Evolutionary conservation across 257 asterid genomes (phyloP).

Genomic region (Osmanthus fragrans): DNA sequence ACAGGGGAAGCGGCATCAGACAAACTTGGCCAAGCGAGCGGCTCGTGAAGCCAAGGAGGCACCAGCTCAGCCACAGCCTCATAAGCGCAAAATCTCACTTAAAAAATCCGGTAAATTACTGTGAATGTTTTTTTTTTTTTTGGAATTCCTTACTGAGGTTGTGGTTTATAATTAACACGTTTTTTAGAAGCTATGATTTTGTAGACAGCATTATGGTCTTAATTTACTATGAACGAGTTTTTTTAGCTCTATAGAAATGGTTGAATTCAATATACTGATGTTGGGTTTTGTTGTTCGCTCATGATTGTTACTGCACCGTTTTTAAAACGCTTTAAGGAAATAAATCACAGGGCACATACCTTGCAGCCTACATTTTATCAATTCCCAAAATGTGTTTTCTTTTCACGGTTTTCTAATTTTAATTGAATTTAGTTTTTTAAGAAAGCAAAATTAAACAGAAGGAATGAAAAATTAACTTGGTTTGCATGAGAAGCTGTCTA

Average conservation of each 20-base stretch:
- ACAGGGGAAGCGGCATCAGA: conserved; percentile 98
- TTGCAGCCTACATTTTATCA: not conserved
- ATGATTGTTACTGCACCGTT: not conserved
- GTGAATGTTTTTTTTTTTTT: not conserved
- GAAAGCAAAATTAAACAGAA: not conserved
- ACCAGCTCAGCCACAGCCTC: conserved; percentile 98
- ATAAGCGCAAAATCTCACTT: conserved; percentile 79
- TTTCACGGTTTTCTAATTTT: not conserved
- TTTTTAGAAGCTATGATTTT: not conserved
- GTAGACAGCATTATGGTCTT: not conserved
- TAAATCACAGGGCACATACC: not conserved
- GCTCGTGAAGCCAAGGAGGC: conserved; percentile 98
- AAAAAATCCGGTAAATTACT: conserved; percentile 53
- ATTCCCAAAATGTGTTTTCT: not conserved
- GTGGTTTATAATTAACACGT: not conserved
- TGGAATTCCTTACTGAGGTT: not conserved
- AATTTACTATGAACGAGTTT: not conserved
- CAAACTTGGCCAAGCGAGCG: conserved; percentile 97
- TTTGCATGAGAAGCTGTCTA: not conserved
- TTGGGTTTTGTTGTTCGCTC: conserved; percentile 8
- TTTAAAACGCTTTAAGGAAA: not conserved
- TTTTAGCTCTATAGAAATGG: not conserved
- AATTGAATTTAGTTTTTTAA: not conserved
- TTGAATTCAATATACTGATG: not conserved
- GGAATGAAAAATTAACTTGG: not conserved